phyloP scores from a whole-genome alignment of 306 rosid genomes.

The Casuarina glauca region DNA sequence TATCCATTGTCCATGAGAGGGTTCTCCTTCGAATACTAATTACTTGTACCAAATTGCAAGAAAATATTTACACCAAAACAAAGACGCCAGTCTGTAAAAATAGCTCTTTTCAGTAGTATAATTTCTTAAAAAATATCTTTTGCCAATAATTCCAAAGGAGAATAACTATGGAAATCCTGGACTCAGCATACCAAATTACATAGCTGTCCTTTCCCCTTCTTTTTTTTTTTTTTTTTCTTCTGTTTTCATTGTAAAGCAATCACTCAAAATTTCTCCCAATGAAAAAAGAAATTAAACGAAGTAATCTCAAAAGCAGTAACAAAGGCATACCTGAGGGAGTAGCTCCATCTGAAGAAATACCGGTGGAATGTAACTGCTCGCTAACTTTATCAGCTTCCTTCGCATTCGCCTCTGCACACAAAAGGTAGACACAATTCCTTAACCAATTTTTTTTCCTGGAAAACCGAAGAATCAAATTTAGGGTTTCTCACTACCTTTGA shows the following conservation, averaged over 20 bases:
- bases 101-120: too few relatives aligned
- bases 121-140: too few relatives aligned
- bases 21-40: background rate
- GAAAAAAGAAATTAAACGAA: background rate
- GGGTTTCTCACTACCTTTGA: constrained; percentile 47
- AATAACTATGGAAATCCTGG: background rate
- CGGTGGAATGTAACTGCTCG: constrained; percentile 64
- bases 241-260: background rate
- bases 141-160: background rate
- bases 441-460: background rate
- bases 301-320: background rate
- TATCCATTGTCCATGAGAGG: too few relatives aligned
- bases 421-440: background rate
- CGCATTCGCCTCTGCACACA: constrained; percentile 57
- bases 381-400: constrained; percentile 69
- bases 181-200: background rate
- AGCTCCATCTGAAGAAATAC: constrained; percentile 72
- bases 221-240: background rate
- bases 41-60: background rate
- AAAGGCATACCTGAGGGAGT: constrained; percentile 72
- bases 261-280: background rate
- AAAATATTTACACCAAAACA: background rate
- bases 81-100: background rate
- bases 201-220: background rate
- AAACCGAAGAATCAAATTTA: background rate